Evolutionary conservation across 805 yeast genomes (phyloP), one percentile per base, ranked within the genome.

Genomic region (Candida manassasensis): DNA sequence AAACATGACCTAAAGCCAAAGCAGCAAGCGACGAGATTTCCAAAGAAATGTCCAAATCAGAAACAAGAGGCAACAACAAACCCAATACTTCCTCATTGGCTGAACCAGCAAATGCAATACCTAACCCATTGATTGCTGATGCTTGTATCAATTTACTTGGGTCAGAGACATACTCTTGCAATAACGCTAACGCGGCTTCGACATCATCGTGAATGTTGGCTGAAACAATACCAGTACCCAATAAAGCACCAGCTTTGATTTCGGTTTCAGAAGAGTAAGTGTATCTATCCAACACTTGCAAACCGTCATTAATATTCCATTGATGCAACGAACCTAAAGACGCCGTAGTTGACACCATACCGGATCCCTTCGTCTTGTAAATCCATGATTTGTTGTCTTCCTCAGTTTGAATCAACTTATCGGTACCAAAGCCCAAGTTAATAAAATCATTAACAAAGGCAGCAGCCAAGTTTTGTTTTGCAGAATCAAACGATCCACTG

Each of bases 131-230:
- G 31, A 93, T 83, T 4, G 97, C 86, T 6, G 96, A 75, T 4
- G 88, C 71, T 42, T 85, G 80, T 45, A 85, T 69, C 36, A 77
- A 65, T 40, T 74, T 70, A 45, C 77, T 79, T 6, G 79, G 60
- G 47, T 79, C 84, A 33, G 74, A 70, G 19, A 85, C 81, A 51
- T 84, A 85, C 44, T 90, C 97, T 59, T 81, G 87, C 44, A 93
- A 72, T 46, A 93, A 65, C 19, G 95, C 79, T 42, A 86, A 70
- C 5, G 97, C 90, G 2, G 97, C 90, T 45, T 88, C 97, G 28
- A 89, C 86, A 43, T 90, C 98, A 55, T 90, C 96, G 61, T 86
- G 96, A 37, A 93, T 90, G 61, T 95, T 94, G 15, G 94, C 73
- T 19, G 95, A 85, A 4, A 87, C 81, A 32, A 93, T 74, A 59